A percentile compares a stretch with the other conserved stretches of the same genome.
Evolutionary conservation across 805 yeast genomes (phyloP).

Genomic region (Spencermartinsiella europaea): DNA sequence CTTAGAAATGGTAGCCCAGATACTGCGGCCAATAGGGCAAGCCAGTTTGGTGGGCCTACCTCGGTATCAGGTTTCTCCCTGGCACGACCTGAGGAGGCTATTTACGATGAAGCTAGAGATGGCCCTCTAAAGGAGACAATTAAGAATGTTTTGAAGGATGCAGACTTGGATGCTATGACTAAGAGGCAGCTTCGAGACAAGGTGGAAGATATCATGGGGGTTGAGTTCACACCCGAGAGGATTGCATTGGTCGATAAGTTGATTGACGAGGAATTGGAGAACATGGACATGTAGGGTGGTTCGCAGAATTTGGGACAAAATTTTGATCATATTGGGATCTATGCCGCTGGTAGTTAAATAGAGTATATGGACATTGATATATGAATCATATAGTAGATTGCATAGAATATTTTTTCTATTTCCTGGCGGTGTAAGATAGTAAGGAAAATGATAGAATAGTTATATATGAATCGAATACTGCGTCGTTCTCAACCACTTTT

Average conservation of each 20-base stretch:
- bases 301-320: too few relatives aligned
- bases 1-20: conserved; percentile 11
- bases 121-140: conserved; percentile 29
- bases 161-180: conserved; percentile 35
- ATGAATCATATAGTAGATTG: too few relatives aligned
- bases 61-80: conserved; percentile 10
- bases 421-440: too few relatives aligned
- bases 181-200: conserved; percentile 31
- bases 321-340: too few relatives aligned
- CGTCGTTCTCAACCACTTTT: too few relatives aligned
- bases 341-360: too few relatives aligned
- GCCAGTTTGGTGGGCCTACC: conserved; percentile 2
- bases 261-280: conserved; percentile 33
- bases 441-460: too few relatives aligned
- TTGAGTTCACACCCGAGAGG: conserved; percentile 28
- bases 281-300: conserved; percentile 2
- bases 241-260: conserved; percentile 29
- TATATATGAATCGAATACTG: too few relatives aligned
- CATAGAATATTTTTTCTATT: too few relatives aligned
- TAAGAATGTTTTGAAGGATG: conserved; percentile 27
- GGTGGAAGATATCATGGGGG: conserved; percentile 34
- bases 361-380: too few relatives aligned
- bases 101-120: conserved; percentile 16
- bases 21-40: conserved; percentile 11
- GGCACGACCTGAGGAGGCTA: conserved; percentile 16